Base-by-base conservation (phyloP, 2,329 filamentous ascomycete genomes). In the Colletotrichum abscissum region DNA sequence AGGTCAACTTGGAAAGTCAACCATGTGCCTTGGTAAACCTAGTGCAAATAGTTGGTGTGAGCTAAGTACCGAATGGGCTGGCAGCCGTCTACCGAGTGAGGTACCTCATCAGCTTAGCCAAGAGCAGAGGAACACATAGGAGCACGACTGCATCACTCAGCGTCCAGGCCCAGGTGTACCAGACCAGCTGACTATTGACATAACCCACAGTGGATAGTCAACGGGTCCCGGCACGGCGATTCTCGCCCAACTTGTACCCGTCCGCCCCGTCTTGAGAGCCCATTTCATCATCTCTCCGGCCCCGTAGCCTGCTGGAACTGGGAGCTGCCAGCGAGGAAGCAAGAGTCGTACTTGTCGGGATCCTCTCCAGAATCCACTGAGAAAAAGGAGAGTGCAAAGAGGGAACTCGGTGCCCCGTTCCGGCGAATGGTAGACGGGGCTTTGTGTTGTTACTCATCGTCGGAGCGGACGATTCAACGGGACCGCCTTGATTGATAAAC, bases 311-410 rank as follows among this genome's bases (percentile, higher is more conserved):
- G 28, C 64, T 69, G 28, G 69, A 58, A 63, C 64, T 69, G 28
- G 69, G 65, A 69, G 46, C 58, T 57, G 57, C 57, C 58, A 26
- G 65, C 58, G 38, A 69, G 49, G 35, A 57, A 57, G 22, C 33
- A 65, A 65, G 63, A 65, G 63, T 55, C 62, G 55, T 54, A 64
- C 46, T 30, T 55, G 14, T 49, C 52, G 52, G 8, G 16, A 35
- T 63, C 46, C 60, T 52, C 22, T 63, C 62, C 14, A 5, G 22
- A 55, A 28, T 55, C 46, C 54, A 22, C 54, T 19, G 46, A n/a
- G n/a, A 19, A 30, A 33, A 63, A 30, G 38, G 24, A 16, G 46
- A n/a, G 63, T 54, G 64, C 57, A 62, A 63, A 63, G 54, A 64
- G 42, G 54, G 24, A 35, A 63, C 59, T 42, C 54, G 5, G 33